phyloP scores from a whole-genome alignment of 306 rosid species.

The Clitoria ternatea region DNA sequence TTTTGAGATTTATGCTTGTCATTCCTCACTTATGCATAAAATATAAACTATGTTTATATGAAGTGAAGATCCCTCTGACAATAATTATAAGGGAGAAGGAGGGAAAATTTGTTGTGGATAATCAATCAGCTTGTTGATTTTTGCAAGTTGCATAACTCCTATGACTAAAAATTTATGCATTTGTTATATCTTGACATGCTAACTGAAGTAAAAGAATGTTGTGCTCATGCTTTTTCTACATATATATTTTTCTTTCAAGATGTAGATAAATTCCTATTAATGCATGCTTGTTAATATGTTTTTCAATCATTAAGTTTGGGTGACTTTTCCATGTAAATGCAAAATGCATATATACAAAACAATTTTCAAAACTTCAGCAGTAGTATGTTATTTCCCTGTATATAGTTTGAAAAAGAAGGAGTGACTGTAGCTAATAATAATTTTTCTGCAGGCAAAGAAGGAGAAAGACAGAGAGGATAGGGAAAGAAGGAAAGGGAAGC shows the following conservation, averaged over 20 bases:
- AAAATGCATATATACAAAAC: background rate
- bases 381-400: background rate
- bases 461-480: slow-evolving; percentile 83
- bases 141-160: slow-evolving; percentile 9
- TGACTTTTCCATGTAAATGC: background rate
- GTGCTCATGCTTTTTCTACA: background rate
- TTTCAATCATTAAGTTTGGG: background rate
- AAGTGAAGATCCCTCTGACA: background rate
- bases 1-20: slow-evolving; percentile 20
- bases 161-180: background rate
- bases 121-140: background rate
- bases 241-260: background rate
- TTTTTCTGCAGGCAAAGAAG: slow-evolving; percentile 59
- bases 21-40: background rate
- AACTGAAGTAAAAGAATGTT: background rate
- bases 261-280: background rate
- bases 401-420: background rate
- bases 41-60: background rate
- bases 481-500: slow-evolving; percentile 65
- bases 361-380: background rate
- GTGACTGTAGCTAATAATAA: background rate
- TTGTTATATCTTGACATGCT: background rate
- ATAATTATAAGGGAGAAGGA: background rate
- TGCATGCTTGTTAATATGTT: background rate
- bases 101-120: background rate